Base-by-base conservation (phyloP, 768 basidiomycete genomes). In the Leccinum broughii region DNA sequence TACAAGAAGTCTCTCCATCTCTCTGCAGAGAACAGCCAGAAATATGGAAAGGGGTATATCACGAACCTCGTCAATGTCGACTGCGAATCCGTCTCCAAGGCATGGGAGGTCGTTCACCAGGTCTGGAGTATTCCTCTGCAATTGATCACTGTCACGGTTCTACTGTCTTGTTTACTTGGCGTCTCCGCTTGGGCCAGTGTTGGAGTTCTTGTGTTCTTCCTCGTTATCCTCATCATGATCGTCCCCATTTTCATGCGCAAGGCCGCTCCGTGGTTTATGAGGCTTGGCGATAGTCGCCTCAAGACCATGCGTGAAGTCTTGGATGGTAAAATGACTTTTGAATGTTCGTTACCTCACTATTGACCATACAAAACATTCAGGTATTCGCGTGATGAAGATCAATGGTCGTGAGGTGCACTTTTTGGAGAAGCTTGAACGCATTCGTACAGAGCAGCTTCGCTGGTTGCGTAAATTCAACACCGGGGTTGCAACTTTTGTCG, bases 181-280 rank as follows among this genome's bases (percentile, higher is more conserved):
- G 61, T 71, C 54, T 71, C 71, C 46, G 67, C 65, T 17, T 72
- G 67, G 71, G 67, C 71, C 34, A 66, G 71, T 37, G 44, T 72
- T n/a, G 71, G 71, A 30, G 67, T 68, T 26, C 64, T 72, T 22
- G 41, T 67, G 1, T 50, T 72, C 20, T 58, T 51, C 8, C 71
- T 72, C 50, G 50, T 72, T 52, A 20, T 68, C 44, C 62, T 72
- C 53, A 63, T 72, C 10, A 70, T 70, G 67, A 67, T 72, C 15
- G 69, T 72, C n/a, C 71, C 71, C 3, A 46, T 71, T 41, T 72
- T 72, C 60, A 72, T 72, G 71, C 69, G 69, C 58, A 72, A 64
- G 50, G 72, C 71, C 20, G 69, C 67, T 44, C 71, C 71, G 14
- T 53, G 58, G 58, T 72, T 72, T 57, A 63, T 72, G 67, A 63